Evolutionary conservation across 2,329 filamentous ascomycete genomes (phyloP), one percentile per base, ranked within the genome.

Genomic region (Trichoderma sp.): DNA sequence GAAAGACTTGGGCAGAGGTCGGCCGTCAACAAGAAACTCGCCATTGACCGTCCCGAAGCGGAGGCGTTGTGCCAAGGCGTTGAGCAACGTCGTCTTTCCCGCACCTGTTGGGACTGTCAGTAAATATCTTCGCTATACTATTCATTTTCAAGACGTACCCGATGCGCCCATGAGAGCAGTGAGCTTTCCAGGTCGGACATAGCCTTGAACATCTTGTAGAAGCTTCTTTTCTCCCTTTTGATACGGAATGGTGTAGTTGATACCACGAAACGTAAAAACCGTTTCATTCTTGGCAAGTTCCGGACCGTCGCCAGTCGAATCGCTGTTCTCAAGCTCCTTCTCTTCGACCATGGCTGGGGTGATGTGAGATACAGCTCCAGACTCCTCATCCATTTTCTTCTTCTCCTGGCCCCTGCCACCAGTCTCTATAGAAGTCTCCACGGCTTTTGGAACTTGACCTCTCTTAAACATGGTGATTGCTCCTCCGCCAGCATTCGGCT

Each of bases 161-260:
- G 84, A 86, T 26, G 85, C 84, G 43, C 85, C 91, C 93, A 95
- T 95, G 0, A 95, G 85, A 9, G 92, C 93, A 11, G 92, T 95
- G 64, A 95, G 82, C 67, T 92, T 94, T 36, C 93, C 93, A 1
- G 93, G 93, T 73, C 93, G 92, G 57, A 96, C 92, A 85, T 91
- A 95, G n/a, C 93, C 93, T 76, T 95, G 90, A 1, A 95, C 91
- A 73, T 94, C 86, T 73, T 94, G 88, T 24, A 96, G 83, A 69
- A 96, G 87, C 63, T 90, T 88, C 24, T 92, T 87, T n/a, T 87
- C 82, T 65, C 93, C 88, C 3, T 86, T 85, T 77, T 93, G 92
- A 73, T 81, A 82, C 12, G 83, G 83, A 2, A 86, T 84, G 0
- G 81, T 85, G 73, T 87, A 88, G 64, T 85, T 84, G 71, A 88